Evolutionary conservation across 2,329 filamentous ascomycete genomes (phyloP), one percentile per base, ranked within the genome.

Genomic region (Colletotrichum kahawae): DNA sequence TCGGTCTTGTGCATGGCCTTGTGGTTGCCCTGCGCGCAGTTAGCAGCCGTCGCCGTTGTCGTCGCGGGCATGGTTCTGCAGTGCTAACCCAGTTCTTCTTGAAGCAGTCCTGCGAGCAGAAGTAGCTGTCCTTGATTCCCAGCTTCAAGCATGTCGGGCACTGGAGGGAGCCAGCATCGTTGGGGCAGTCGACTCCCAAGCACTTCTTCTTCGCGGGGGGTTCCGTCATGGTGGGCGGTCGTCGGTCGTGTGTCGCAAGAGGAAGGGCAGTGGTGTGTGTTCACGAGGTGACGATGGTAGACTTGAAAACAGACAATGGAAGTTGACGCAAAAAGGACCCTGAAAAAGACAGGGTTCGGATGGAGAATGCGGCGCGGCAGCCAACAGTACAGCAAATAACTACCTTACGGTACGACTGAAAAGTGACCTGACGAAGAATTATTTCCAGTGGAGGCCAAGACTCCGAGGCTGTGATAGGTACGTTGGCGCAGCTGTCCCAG

Each of bases 61-160:
- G 36, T 24, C n/a, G 36, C 57, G 18, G 21, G 9, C 9, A 21
- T 36, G 24, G 29, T 66, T 7, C 8, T 29, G 18, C 18, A 66
- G 79, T 77, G 79, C 91, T 80, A 92, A 98, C 97, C 97, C 97
- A 99, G 88, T 95, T 99, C 85, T 93, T 93, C 90, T 98, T 98
- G 88, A 99, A 99, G 89, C 97, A 99, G 80, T 98, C 97, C 85
- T 99, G 97, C 33, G 95, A 95, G 88, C 97, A 99, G 87, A 98
- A 99, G 86, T 93, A 98, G 87, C 95, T 98, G 82, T 97, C 95
- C 82, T 96, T 92, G 80, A 93, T 93, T 69, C 94, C 95, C 59
- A 96, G 88, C 86, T 98, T 98, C 81, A 98, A 90, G 84, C 97
- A 99, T 65, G 95, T 98, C 70, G 97, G 97, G 85, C 97, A 99